These are phyloP conservation scores for Dicorynia guianensis DNA, from an alignment of 306 rosid species.

Conservation along the genomic window DNA sequence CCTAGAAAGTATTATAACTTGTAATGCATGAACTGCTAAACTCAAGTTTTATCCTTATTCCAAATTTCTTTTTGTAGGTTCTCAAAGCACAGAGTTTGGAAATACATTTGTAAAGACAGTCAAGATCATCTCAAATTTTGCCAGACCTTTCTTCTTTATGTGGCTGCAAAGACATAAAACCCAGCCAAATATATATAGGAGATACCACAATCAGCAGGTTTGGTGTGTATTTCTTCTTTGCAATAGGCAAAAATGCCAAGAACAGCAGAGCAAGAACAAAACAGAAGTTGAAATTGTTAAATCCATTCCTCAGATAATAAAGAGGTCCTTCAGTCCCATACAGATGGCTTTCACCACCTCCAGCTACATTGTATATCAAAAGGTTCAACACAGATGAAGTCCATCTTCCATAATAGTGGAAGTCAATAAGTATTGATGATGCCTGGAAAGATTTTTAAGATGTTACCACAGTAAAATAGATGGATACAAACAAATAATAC, in stretches of 20 bases:
- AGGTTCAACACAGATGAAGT: slow-evolving; percentile 93
- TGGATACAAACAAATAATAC: slow-evolving; percentile 31
- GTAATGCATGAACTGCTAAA: slow-evolving; percentile 7
- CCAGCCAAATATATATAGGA: slow-evolving; percentile 89
- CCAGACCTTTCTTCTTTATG: slow-evolving; percentile 84
- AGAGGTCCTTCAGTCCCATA: slow-evolving; percentile 90
- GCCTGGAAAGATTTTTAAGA: slow-evolving; percentile 58
- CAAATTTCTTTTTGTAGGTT: slow-evolving; percentile 22
- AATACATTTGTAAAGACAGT: slow-evolving; percentile 17
- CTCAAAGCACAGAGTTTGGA: background rate
- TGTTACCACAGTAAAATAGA: slow-evolving; percentile 8
- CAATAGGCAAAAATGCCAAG: slow-evolving; percentile 71
- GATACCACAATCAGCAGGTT: slow-evolving; percentile 86
- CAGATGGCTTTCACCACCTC: slow-evolving; percentile 97
- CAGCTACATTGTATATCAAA: slow-evolving; percentile 79
- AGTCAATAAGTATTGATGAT: slow-evolving; percentile 66
- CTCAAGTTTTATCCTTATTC: slow-evolving; percentile 13
- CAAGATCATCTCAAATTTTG: slow-evolving; percentile 22
- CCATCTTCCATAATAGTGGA: slow-evolving; percentile 78
- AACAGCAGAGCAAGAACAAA: slow-evolving; percentile 88
- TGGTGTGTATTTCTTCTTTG: slow-evolving; percentile 79
- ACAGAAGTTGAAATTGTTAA: slow-evolving; percentile 89
- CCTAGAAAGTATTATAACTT: slow-evolving; percentile 14
- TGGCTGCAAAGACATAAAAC: slow-evolving; percentile 93
- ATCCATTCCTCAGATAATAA: slow-evolving; percentile 89